These are phyloP conservation scores for Austropuccinia psidii DNA, from an alignment of 1,284 basidiomycete genomes.

Conservation along the genomic window DNA sequence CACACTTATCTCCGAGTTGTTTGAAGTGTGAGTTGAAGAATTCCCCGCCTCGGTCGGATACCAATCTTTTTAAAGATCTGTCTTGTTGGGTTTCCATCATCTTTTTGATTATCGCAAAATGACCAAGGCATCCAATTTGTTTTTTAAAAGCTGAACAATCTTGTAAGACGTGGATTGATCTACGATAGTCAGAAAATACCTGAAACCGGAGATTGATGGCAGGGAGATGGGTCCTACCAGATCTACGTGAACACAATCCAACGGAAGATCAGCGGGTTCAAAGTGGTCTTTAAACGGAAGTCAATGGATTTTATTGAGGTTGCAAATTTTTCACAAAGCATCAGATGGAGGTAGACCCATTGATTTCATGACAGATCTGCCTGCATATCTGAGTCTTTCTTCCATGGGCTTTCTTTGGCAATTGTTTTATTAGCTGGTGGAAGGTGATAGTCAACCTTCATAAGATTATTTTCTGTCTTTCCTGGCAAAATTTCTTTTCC, in stretches of 20 bases:
- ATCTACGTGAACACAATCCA: neutral
- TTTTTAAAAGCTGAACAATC: neutral
- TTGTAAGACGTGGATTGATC: constrained; percentile 1
- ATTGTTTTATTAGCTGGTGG: too few relatives aligned
- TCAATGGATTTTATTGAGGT: too few relatives aligned
- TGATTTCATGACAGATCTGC: too few relatives aligned
- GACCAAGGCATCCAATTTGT: neutral
- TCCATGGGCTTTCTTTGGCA: too few relatives aligned
- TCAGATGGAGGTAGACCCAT: too few relatives aligned
- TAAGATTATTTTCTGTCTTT: too few relatives aligned
- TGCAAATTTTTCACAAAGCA: too few relatives aligned
- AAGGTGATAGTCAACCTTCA: too few relatives aligned
- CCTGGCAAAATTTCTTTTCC: too few relatives aligned
- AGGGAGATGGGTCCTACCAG: neutral
- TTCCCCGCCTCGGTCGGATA: constrained; percentile 47
- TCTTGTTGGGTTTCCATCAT: too few relatives aligned
- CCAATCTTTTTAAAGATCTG: neutral
- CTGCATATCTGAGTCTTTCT: too few relatives aligned
- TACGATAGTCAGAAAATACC: neutral
- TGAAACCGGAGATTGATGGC: neutral
- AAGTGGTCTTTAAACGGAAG: neutral
- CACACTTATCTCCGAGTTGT: constrained; percentile 41
- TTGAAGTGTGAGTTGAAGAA: constrained; percentile 42
- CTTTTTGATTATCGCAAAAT: too few relatives aligned
- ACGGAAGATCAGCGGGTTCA: neutral